These are phyloP conservation scores for Wallacemonas sp. DNA, from an alignment of 208 protist species.

Conservation along the genomic window DNA sequence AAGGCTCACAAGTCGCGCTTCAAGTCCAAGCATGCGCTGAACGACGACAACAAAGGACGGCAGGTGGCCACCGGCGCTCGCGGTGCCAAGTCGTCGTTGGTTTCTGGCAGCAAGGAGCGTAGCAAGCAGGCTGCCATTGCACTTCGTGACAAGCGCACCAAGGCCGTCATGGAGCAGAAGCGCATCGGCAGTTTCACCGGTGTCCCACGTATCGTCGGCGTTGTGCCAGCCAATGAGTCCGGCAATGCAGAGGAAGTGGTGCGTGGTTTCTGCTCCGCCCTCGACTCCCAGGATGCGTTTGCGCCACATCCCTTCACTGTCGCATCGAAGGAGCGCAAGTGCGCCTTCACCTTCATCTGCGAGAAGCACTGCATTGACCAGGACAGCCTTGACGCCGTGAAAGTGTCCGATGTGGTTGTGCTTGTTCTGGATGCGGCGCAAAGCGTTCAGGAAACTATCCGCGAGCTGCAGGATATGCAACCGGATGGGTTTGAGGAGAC, in stretches of 20 bases:
- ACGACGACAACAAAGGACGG: constrained; percentile 70
- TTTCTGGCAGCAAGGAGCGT: constrained; percentile 52
- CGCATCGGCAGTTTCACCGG: constrained; percentile 52
- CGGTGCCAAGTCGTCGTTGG: constrained; percentile 45
- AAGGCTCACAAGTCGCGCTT: constrained; percentile 71
- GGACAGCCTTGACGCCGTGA: constrained; percentile 79
- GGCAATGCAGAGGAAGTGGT: constrained; percentile 79
- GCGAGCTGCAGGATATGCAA: constrained; percentile 55
- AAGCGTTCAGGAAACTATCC: constrained; percentile 80
- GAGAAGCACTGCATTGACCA: constrained; percentile 85
- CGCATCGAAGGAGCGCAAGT: constrained; percentile 62
- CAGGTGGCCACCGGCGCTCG: constrained; percentile 32
- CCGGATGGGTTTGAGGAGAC: constrained; percentile 35
- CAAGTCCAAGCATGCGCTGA: constrained; percentile 44
- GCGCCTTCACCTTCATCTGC: constrained; percentile 75
- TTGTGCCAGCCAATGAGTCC: constrained; percentile 85
- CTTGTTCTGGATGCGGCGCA: constrained; percentile 80
- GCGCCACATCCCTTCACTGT: constrained; percentile 58
- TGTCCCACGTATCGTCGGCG: constrained; percentile 70
- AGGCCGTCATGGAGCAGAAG: constrained; percentile 45
- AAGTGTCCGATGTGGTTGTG: constrained; percentile 84
- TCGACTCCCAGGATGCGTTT: constrained; percentile 41
- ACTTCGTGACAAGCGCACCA: constrained; percentile 50
- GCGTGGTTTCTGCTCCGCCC: constrained; percentile 48
- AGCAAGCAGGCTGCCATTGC: constrained; percentile 46